These are phyloP conservation scores for Rutidosis leptorrhynchoides DNA, from an alignment of 129 eudicot species.

Conservation along the genomic window DNA sequence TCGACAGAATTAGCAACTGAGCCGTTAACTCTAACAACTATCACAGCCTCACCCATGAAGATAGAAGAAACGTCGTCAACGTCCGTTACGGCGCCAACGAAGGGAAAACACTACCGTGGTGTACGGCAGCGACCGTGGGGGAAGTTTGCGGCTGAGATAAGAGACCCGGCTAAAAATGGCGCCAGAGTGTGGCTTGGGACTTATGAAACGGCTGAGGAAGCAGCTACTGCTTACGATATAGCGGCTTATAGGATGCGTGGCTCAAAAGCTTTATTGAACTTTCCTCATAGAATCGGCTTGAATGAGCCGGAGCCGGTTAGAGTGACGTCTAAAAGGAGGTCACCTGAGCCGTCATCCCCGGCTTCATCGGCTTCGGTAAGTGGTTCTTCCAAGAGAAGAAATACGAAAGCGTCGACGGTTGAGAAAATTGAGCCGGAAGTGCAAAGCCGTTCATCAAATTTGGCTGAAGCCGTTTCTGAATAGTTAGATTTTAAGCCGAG, in stretches of 20 bases:
- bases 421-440: conserved; percentile 54
- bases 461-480: conserved; percentile 36
- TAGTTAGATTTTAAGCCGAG: conserved; percentile 20
- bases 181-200: conserved; percentile 96
- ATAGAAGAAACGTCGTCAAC: conserved; percentile 25
- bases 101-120: conserved; percentile 69
- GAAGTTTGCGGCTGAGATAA: conserved; percentile 83
- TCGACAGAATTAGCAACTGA: conserved; percentile 28
- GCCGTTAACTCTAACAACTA: conserved; percentile 6
- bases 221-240: conserved; percentile 74
- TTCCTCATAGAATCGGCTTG: conserved; percentile 60
- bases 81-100: conserved; percentile 27
- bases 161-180: conserved; percentile 86
- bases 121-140: conserved; percentile 89
- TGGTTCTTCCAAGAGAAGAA: conserved; percentile 59
- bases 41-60: conserved; percentile 24
- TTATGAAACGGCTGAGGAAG: conserved; percentile 88
- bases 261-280: conserved; percentile 69
- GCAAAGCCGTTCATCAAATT: conserved; percentile 49
- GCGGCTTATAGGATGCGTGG: conserved; percentile 93
- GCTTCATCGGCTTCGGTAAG: conserved; percentile 46
- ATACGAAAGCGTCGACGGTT: conserved; percentile 31
- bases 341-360: conserved; percentile 60
- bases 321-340: conserved; percentile 61
- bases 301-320: conserved; percentile 83